These are phyloP conservation scores for Diaporthe velutina DNA, from an alignment of 2,329 filamentous ascomycete genomes.

Conservation along the genomic window DNA sequence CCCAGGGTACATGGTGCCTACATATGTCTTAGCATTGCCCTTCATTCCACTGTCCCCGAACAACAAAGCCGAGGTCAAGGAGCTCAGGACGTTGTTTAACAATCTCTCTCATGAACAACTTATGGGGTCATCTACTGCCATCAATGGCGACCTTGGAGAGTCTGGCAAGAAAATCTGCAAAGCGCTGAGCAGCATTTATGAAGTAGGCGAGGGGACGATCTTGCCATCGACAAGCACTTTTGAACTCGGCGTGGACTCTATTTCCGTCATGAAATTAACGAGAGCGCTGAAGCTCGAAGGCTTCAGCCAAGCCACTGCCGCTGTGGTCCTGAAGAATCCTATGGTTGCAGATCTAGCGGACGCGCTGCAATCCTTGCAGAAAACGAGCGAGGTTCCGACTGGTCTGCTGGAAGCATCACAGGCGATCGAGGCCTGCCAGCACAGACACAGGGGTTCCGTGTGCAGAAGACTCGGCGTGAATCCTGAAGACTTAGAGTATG, in stretches of 20 bases:
- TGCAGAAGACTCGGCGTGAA: slow-evolving; percentile 65
- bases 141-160: slow-evolving; percentile 44
- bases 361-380: slow-evolving; percentile 47
- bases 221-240: slow-evolving; percentile 77
- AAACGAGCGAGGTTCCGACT: slow-evolving; percentile 38
- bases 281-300: slow-evolving; percentile 73
- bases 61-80: slow-evolving; percentile 87
- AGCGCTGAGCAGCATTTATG: slow-evolving; percentile 67
- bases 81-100: slow-evolving; percentile 75
- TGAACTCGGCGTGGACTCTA: slow-evolving; percentile 89
- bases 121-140: slow-evolving; percentile 63
- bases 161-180: slow-evolving; percentile 63
- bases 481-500: slow-evolving; percentile 72
- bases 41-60: slow-evolving; percentile 86
- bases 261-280: slow-evolving; percentile 81
- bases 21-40: slow-evolving; percentile 80
- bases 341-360: slow-evolving; percentile 61
- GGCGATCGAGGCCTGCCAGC: slow-evolving; percentile 72
- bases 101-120: slow-evolving; percentile 71
- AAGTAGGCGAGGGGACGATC: slow-evolving; percentile 58
- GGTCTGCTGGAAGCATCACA: slow-evolving; percentile 66
- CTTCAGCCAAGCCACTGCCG: slow-evolving; percentile 71
- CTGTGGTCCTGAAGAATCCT: slow-evolving; percentile 75
- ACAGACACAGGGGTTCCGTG: slow-evolving; percentile 68
- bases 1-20: slow-evolving; percentile 91